Base-by-base conservation (phyloP, 352 stramenopile genomes). In the Phytopythium litorale region DNA sequence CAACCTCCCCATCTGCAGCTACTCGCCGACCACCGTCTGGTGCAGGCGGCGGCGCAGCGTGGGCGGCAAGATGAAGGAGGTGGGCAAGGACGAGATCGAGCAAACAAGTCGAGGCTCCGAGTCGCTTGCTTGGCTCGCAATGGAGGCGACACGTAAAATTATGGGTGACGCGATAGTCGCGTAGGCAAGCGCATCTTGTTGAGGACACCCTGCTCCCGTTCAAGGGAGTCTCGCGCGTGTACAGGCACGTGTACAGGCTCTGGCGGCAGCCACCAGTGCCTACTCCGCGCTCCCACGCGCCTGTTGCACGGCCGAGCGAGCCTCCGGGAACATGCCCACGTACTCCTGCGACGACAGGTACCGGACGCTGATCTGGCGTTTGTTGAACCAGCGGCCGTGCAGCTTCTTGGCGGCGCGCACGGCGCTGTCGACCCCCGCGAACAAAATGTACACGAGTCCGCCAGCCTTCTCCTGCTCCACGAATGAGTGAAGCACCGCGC, bases 341-440 rank as follows among this genome's bases (percentile, higher is more conserved):
- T 95, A 95, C 70, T 95, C 86, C 58, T 93, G 84, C 58, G 82
- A 81, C 53, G 86, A 91, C 63, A 95, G 66, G 71, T 89, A 95
- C 65, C 86, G 78, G 50, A 96, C 84, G 64, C 84, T 92, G 66
- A 97, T 94, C 72, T 96, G 88, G 32, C 90, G 83, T 70, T 92
- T 82, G 67, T 92, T 96, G 68, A 97, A 97, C 88, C 88, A 97
- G 23, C 90, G 88, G 11, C 88, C 90, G 57, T 97, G 84, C 4
- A 97, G 70, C 55, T 83, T 81, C 65, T 89, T 79, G 35, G 87
- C 85, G 1, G 87, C 84, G 30, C 77, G 58, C n/a, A 79, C 70
- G 19, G 82, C 84, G 49, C 75, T 81, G 43, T 51, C 49, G 13
- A 84, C 59, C 21, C 74, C 79, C 48, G 75, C 81, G 66, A 97